Base-by-base conservation (phyloP, 2,329 filamentous ascomycete species). In the Corniculantispora saksenae region DNA sequence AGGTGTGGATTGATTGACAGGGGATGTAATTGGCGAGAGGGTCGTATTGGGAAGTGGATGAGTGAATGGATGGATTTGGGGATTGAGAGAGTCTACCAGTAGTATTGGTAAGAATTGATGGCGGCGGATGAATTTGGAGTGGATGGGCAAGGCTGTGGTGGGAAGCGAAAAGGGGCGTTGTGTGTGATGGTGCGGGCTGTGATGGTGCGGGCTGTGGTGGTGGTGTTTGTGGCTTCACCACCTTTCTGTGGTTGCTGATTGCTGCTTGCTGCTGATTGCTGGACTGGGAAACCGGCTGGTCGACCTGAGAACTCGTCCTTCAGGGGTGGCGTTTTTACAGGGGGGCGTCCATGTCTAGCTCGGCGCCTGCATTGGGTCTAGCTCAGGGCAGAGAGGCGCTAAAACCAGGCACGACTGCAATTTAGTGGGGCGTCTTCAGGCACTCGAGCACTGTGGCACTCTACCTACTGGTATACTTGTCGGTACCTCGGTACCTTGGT, bases 11-110 rank as follows among this genome's bases (percentile, higher is more conserved):
- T 21, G 38, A 58, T 58, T 56, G n/a, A 29, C 32, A 21, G 23
- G 19, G 43, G 43, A 29, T 51, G 50, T 61, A 61, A 61, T 61
- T 61, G 47, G 57, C 12, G 29, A 50, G 29, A 38, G 38, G 55
- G 54, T 58, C 15, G 59, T 23, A 61, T 50, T 23, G 57, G 40
- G 40, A n/a, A n/a, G n/a, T 12, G 17, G n/a, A 45, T 32, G 55
- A 19, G 29, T 9, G 12, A 21, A 15, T 15, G 38, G 47, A 27
- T 48, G 38, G 27, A 35, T 35, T 21, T 48, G 38, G 7, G 35
- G 35, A 43, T 43, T 38, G 35, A 19, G 4, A 13, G 5, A 43
- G 17, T 43, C 17, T 13, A 38, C 17, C 17, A 13, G 38, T 32
- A 32, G 32, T 32, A 10, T 32, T 32, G 32, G 32, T 32, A 32